A percentile compares a stretch with the other conserved stretches of the same genome.
These are phyloP conservation scores for Buxus sempervirens DNA, from an alignment of 164 flowering plant species.

Conservation along the genomic window DNA sequence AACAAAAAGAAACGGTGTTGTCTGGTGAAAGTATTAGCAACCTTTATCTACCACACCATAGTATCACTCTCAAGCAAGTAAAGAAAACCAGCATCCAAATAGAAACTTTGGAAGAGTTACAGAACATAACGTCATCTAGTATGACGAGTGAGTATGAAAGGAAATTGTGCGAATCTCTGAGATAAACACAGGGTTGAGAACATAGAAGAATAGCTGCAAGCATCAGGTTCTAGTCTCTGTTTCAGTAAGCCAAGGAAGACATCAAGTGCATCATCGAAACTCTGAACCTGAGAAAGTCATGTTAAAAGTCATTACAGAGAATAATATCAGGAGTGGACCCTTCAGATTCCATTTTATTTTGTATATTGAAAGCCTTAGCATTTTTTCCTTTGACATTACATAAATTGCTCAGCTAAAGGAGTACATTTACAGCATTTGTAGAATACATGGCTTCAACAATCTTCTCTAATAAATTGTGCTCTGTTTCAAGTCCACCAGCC, in stretches of 20 bases:
- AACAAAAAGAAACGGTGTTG: no score
- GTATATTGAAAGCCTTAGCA: constrained; percentile 26
- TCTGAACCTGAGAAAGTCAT: constrained; percentile 44
- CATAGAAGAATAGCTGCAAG: no score
- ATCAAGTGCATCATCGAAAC: constrained; percentile 43
- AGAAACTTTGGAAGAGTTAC: constrained; percentile 45
- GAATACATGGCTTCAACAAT: no score
- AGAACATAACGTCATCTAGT: constrained; percentile 42
- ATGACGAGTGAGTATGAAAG: constrained; percentile 24
- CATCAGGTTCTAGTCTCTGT: no score
- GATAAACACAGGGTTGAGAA: no score
- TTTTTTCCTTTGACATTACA: constrained; percentile 33
- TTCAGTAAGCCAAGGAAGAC: constrained; percentile 31
- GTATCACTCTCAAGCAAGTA: constrained; percentile 39
- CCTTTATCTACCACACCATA: constrained; percentile 42
- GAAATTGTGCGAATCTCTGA: constrained; percentile 26
- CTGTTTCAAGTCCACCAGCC: no score
- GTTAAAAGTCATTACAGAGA: constrained; percentile 53
- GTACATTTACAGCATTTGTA: constrained; percentile 67
- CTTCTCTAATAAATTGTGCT: no score
- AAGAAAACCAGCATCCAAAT: constrained; percentile 41
- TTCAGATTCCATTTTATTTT: no score
- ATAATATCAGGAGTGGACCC: constrained; percentile 55
- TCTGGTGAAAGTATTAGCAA: no score
- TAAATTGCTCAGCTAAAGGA: constrained; percentile 46